Conservation (phyloP, 1,139 yeast genomes). For the Blastobotrys ciferrii region DNA sequence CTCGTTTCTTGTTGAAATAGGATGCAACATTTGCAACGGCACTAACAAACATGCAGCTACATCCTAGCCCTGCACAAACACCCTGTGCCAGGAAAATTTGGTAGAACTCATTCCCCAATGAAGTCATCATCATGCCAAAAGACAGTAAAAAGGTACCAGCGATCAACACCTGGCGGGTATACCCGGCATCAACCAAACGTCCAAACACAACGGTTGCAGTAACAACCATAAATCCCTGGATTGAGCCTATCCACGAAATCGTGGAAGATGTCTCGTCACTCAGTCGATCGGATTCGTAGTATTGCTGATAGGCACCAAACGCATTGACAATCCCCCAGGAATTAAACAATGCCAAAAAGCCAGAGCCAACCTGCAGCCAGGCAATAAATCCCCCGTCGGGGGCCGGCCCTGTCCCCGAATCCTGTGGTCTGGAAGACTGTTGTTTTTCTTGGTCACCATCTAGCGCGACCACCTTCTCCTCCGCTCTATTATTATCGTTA, state of each 20-base stretch:
- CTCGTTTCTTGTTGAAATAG: conserved; percentile 53
- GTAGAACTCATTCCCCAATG: conserved; percentile 48
- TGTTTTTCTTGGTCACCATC: background rate
- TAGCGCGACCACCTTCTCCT: background rate
- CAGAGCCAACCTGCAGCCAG: conserved; percentile 36
- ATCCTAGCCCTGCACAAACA: conserved; percentile 51
- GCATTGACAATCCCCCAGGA: conserved; percentile 61
- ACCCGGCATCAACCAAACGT: conserved; percentile 52
- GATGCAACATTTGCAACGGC: conserved; percentile 38
- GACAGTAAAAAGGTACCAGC: conserved; percentile 48
- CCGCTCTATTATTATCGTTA: background rate
- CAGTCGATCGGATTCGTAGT: conserved; percentile 49
- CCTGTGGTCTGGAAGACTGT: background rate
- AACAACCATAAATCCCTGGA: conserved; percentile 54
- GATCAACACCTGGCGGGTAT: conserved; percentile 29
- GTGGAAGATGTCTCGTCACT: conserved; percentile 42
- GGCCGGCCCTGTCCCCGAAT: conserved; percentile 13
- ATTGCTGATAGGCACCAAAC: conserved; percentile 61
- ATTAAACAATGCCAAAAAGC: conserved; percentile 50
- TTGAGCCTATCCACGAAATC: conserved; percentile 65
- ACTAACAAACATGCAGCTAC: conserved; percentile 40
- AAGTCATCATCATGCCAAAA: conserved; percentile 53
- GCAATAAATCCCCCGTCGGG: conserved; percentile 36
- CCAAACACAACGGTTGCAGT: conserved; percentile 60
- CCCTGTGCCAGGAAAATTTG: conserved; percentile 62